phyloP scores from a whole-genome alignment of 768 basidiomycete species.

The Omphalotus guepiniiformis region DNA sequence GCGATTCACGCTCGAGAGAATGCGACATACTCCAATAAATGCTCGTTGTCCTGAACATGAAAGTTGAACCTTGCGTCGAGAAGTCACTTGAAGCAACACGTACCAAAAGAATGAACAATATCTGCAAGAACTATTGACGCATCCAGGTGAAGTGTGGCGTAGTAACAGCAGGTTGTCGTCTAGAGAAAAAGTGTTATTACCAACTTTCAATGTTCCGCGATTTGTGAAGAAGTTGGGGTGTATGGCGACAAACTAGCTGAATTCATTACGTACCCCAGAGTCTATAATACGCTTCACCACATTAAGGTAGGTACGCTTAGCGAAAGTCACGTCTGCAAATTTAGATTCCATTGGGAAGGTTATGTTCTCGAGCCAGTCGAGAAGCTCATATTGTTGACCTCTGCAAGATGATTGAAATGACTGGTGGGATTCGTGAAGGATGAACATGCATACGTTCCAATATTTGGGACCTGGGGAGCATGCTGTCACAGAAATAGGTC shows the following conservation, averaged over 20 bases:
- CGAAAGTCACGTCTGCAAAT: conserved; percentile 69
- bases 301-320: conserved; percentile 58
- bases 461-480: conserved; percentile 76
- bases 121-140: conserved; percentile 81
- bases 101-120: conserved; percentile 58
- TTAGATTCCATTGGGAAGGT: conserved; percentile 88
- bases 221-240: too few species aligned
- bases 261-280: conserved; percentile 74
- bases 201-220: too few species aligned
- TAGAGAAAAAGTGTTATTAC: too few species aligned
- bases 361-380: conserved; percentile 81
- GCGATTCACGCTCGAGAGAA: neutral
- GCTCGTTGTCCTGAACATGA: conserved; percentile 64
- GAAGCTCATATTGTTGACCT: conserved; percentile 80
- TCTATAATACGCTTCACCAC: conserved; percentile 72
- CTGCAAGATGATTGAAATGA: neutral
- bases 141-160: conserved; percentile 76
- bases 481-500: conserved; percentile 39
- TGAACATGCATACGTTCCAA: conserved; percentile 40
- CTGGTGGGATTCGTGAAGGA: neutral
- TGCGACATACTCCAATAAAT: conserved; percentile 69
- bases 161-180: conserved; percentile 96
- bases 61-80: neutral
- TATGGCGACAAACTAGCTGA: too few species aligned
- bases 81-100: conserved; percentile 14